Evolutionary conservation across 768 basidiomycete species (phyloP), one percentile per base, ranked within the genome.

Genomic region (Macrocybe gigantea): DNA sequence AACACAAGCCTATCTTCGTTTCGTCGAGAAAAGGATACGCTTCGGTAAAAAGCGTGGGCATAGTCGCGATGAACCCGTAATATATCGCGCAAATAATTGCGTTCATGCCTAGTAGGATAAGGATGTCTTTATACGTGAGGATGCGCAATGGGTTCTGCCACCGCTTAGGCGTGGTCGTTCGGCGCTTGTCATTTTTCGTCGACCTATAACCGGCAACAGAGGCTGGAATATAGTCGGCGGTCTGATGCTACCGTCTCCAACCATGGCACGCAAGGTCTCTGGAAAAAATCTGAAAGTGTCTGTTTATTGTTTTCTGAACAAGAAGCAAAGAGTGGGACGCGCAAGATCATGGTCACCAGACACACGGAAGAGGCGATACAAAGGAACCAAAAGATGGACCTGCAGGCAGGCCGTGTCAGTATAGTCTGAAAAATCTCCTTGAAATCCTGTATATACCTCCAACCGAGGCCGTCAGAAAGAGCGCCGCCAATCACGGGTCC

Each of bases 1-100:
- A 93, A 61, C 86, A 91, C 5, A 93, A 64, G 2, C 91, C 91
- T 32, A 88, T 73, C 15, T 78, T 72, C 3, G 81, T 80, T 51
- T 87, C 76, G 48, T 63, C 74, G 13, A 89, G 68, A 51, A 64
- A 73, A 0, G 80, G 74, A 53, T 93, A 91, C 1, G 72, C 66
- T 1, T 63, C 52, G 43, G 72, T 66, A 58, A 89, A 82, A 0
- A 83, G 68, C 0, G 82, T 75, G 1, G 85, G 80, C 11, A 84
- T 70, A 1, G 78, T 77, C 0, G 86, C 76, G 1, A 71, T 74
- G 31, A 84, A 75, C 33, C 72, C 75, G 53, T 85, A 85, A 56
- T 79, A 80, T 1, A 82, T 74, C 7, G 79, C 65, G 54, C 75
- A 80, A 8, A 73, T 51, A 7, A 79, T 60, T 4, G 74, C 81